Evolutionary conservation across 139 green algal species (phyloP), one percentile per base, ranked within the genome.

Genomic region (Raphidocelis subcapitata): DNA sequence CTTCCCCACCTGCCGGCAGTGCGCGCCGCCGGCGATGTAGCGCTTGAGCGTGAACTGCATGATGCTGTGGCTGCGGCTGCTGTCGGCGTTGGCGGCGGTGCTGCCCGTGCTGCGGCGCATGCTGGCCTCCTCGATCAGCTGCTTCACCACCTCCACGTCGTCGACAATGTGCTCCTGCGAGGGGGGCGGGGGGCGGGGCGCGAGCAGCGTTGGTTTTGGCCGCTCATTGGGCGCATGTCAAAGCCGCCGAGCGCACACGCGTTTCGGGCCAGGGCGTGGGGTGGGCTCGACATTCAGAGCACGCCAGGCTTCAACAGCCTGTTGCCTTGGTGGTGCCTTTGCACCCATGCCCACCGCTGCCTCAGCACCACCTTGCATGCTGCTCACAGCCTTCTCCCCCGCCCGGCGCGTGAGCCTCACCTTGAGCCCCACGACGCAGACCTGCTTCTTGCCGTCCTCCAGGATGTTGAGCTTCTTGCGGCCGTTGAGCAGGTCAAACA

Each of bases 41-140:
- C 80, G 71, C 82, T 95, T 97, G 2, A 98, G 80, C 10, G 84
- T 81, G 63, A 98, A 90, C 82, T 97, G 90, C 85, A 98, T 93
- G 82, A 99, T 97, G 51, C 85, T 94, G 81, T 99, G 96, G 15
- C 89, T 97, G 16, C 96, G 90, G 0, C 91, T 97, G 24, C 92
- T 98, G 84, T 99, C 96, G 29, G 92, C 84, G 72, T 99, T 99
- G 59, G 95, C 96, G 1, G 94, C 94, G 15, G 96, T 99, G 75
- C 80, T 91, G 62, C 94, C 95, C 16, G 91, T 95, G 75, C 80
- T 92, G 61, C 96, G 85, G 36, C 85, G 77, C 32, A 81, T 80
- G 26, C 83, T 87, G 61, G 82, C 83, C 66, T 92, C 84, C 57
- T 96, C 91, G 65, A 96, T 94, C 23, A 97, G 84, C 80, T 89